phyloP scores from a whole-genome alignment of 2,329 filamentous ascomycete genomes.

The Ramichloridium luteum region DNA sequence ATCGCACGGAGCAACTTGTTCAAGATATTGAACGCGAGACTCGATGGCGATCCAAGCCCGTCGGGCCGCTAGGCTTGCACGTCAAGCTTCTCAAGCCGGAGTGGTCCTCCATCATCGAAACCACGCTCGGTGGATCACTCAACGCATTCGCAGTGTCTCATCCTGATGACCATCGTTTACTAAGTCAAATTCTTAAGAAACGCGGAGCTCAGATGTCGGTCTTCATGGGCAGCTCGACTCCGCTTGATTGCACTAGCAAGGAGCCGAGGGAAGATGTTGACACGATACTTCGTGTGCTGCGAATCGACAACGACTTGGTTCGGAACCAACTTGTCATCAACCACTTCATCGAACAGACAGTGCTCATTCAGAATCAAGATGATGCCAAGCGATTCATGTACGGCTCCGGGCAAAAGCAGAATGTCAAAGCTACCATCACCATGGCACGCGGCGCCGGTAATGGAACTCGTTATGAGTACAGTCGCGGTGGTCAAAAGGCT shows the following conservation, averaged over 20 bases:
- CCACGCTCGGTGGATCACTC: slow-evolving; percentile 54
- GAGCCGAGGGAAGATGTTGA: slow-evolving; percentile 63
- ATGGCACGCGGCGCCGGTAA: slow-evolving; percentile 44
- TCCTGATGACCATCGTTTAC: slow-evolving; percentile 58
- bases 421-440: slow-evolving; percentile 62
- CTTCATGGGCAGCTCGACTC: slow-evolving; percentile 48
- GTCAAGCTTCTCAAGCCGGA: slow-evolving; percentile 64
- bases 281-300: slow-evolving; percentile 68
- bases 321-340: slow-evolving; percentile 75
- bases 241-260: slow-evolving; percentile 48
- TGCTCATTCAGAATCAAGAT: slow-evolving; percentile 57
- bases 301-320: slow-evolving; percentile 66
- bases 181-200: slow-evolving; percentile 54
- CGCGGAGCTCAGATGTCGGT: slow-evolving; percentile 42
- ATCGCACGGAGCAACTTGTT: slow-evolving; percentile 51
- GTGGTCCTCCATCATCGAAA: slow-evolving; percentile 77
- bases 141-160: slow-evolving; percentile 71
- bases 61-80: slow-evolving; percentile 73
- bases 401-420: slow-evolving; percentile 38
- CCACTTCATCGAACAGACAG: slow-evolving; percentile 68
- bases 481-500: slow-evolving; percentile 38
- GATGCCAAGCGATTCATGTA: slow-evolving; percentile 62
- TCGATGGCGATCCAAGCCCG: slow-evolving; percentile 57
- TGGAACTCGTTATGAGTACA: slow-evolving; percentile 48
- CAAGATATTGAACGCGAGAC: slow-evolving; percentile 55